Conservation (phyloP, 306 rosid genomes). For the Prunus davidiana region DNA sequence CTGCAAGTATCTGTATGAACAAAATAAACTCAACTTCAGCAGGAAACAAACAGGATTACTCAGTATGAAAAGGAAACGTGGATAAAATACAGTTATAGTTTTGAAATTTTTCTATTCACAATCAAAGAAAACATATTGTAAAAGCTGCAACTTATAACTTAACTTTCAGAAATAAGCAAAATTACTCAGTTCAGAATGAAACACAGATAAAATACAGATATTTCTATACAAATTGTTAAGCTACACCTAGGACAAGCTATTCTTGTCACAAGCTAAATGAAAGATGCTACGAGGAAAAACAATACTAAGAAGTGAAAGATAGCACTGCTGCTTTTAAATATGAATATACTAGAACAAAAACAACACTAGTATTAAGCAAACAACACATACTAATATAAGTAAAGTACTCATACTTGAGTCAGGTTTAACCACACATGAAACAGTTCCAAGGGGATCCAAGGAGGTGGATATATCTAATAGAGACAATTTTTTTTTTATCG, state of each 20-base stretch:
- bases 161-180: constrained; percentile 9
- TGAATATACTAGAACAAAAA: background rate
- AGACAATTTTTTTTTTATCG: too few relatives aligned
- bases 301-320: background rate
- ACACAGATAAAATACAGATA: background rate
- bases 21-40: constrained; percentile 19
- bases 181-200: constrained; percentile 9
- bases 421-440: background rate
- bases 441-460: background rate
- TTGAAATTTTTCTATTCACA: background rate
- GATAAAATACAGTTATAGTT: background rate
- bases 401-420: background rate
- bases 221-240: background rate
- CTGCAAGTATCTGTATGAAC: constrained; percentile 78
- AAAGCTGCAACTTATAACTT: background rate
- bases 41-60: constrained; percentile 18
- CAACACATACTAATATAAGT: background rate
- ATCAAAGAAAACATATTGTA: background rate
- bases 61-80: constrained; percentile 9
- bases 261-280: background rate
- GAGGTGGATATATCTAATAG: too few relatives aligned
- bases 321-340: background rate
- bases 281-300: background rate
- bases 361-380: background rate
- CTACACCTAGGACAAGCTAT: background rate